These are phyloP conservation scores for sorghum (Sorghum bicolor) DNA, from an alignment of 176 grass and related monocot species.

Conservation along the genomic window DNA sequence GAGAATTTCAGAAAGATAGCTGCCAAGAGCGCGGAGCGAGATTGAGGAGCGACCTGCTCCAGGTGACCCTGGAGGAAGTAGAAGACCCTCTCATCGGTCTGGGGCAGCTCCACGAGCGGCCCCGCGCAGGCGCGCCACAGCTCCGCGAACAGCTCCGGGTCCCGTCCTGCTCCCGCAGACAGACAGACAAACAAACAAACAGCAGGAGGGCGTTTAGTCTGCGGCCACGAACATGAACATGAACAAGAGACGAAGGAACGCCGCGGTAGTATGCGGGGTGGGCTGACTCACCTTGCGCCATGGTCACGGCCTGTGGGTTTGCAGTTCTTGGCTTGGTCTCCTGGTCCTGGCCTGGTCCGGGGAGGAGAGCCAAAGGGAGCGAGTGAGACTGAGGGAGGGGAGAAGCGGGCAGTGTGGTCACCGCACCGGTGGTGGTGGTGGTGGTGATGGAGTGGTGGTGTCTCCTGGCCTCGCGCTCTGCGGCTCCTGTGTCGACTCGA, in stretches of 20 bases:
- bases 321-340: background rate
- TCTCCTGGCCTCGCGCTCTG: background rate
- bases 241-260: background rate
- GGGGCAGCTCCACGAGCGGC: constrained; percentile 85
- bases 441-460: constrained; percentile 1
- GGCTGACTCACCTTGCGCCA: constrained; percentile 41
- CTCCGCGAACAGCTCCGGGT: constrained; percentile 58
- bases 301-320: background rate
- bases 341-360: background rate
- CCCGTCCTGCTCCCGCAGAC: constrained; percentile 14
- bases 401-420: constrained; percentile 9
- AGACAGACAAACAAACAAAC: background rate
- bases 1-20: background rate
- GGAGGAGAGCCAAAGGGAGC: background rate
- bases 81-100: constrained; percentile 63
- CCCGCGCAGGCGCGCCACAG: constrained; percentile 92
- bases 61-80: constrained; percentile 99
- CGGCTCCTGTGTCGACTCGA: background rate
- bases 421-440: constrained; percentile 15
- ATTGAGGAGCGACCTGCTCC: constrained; percentile 34
- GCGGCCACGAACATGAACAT: background rate
- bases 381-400: background rate
- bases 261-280: background rate
- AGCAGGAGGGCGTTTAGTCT: background rate
- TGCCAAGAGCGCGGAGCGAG: no score